Evolutionary conservation across 257 asterid species (phyloP), one percentile per base, ranked within the genome.

Genomic region (Cinchona pubescens): DNA sequence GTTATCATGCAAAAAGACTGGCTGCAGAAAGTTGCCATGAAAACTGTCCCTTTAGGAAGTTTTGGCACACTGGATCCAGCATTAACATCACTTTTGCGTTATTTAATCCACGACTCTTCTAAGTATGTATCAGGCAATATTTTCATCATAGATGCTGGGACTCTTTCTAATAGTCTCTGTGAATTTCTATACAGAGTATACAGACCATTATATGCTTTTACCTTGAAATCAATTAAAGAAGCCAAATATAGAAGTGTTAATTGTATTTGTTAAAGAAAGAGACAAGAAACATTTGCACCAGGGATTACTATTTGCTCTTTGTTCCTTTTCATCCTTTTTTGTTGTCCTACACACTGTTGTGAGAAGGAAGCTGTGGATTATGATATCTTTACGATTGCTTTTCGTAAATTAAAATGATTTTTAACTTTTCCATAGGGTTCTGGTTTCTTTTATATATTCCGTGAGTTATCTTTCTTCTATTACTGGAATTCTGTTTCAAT

Each of bases 61-160:
- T 78, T 0, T n/a, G 94, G 97, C 78, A 81, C 85, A 12, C 27
- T 79, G 5, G 80, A 92, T 80, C 97, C 96, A 0, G 96, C 92
- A 18, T 59, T 92, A 66, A 90, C 97, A 21, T 80, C 96, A 29
- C 77, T 90, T 2, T 74, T 79, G 5, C 87, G 96, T n/a, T 88
- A 90, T 71, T 81, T 91, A 62, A 87, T 91, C 72, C 90, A 90
- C 1, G 91, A 92, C 72, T 88, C 88, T 10, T 87, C 96, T 1
- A 82, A 79, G 19, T 86, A 92, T 66, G 85, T 90, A 13, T 78
- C 94, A 0, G 97, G 94, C 35, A 92, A 92, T 73, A 29, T 69
- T 11, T 90, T 83, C 42, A 81, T 88, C 2, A 93, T 79, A 49
- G 97, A 92, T 23, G 87, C 93, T 0, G 96, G 97, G 55, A n/a